Base-by-base conservation (phyloP, 306 rosid species). In the Arachis hypogaea region DNA sequence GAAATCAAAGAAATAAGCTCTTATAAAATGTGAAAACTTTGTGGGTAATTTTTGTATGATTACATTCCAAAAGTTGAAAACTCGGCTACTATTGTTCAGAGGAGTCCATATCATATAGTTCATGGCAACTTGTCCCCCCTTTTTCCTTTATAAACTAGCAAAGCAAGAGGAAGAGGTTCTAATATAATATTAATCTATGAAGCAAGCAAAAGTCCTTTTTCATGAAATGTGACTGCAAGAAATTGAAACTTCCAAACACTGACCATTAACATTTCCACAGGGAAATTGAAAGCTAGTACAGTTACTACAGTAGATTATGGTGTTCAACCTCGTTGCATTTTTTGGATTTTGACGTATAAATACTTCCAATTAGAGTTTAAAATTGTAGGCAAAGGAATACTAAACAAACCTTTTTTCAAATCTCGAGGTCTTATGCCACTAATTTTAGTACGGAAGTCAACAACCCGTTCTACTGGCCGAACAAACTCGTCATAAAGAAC, bases 351-450 rank as follows among this genome's bases (percentile, higher is more conserved):
- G 14, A 28, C 43, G 68, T 43, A 63, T 66, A 52, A 72, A 50
- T 41, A 14, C 38, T 33, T 44, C 54, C 74, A 54, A 69, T 47
- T 58, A 47, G 16, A 68, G 55, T 38, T 45, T 49, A 61, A 58
- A 73, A 71, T 2, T 11, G 41, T 56, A 50, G 9, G 49, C 7
- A 45, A 66, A 66, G 33, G 71, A 66, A 83, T 74, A 67, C 60
- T 18, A 75, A 68, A 14, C 22, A 57, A 73, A 93, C 98, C 98
- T 91, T 88, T 93, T 81, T 65, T 86, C 74, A 92, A 77, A 85
- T 94, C 89, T 11, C 82, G 85, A 49, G 97, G 94, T 72, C 97
- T 84, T 78, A 94, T 89, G 84, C 99, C 97, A 77, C 99, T 94
- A 70, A 94, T 86, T 64, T 84, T 81, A 22, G 97, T 92, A 40